Evolutionary conservation across 179 eudicot species (phyloP).

Genomic region (Beta macrorhiza): DNA sequence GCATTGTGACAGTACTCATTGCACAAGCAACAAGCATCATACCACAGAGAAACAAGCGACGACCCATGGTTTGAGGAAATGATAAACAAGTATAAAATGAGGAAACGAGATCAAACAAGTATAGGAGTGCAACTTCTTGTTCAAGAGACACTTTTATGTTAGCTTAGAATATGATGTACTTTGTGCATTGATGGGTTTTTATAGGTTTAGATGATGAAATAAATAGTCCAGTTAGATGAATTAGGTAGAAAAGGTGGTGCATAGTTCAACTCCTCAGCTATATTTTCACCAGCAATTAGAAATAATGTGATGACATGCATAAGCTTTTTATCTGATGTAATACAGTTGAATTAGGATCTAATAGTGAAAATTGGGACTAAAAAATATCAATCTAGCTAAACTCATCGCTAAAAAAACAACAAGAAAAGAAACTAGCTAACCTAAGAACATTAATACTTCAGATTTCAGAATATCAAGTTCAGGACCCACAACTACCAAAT

Average conservation of each 20-base stretch:
- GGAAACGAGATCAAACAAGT: too few species aligned
- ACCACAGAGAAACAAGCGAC: background rate
- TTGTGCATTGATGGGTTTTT: background rate
- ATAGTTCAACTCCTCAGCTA: slow-evolving; percentile 28
- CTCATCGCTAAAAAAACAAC: background rate
- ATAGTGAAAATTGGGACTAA: background rate
- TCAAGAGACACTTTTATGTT: background rate
- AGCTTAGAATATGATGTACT: slow-evolving; percentile 5
- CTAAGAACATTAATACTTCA: background rate
- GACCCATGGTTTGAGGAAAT: slow-evolving; percentile 11
- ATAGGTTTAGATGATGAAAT: background rate
- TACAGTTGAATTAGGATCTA: slow-evolving; percentile 6
- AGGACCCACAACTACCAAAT: background rate
- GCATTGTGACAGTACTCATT: slow-evolving; percentile 10
- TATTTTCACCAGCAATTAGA: slow-evolving; percentile 6
- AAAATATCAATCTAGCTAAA: too few species aligned
- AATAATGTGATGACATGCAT: background rate
- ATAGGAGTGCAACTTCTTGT: background rate
- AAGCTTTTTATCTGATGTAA: background rate
- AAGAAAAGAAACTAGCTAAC: background rate
- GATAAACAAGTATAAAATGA: background rate
- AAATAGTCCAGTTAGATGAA: background rate
- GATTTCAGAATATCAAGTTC: background rate
- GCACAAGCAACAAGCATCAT: slow-evolving; percentile 18
- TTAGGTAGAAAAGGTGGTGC: slow-evolving; percentile 21